Base-by-base conservation (phyloP, 352 stramenopile species). In the Globisporangium alternatum region DNA sequence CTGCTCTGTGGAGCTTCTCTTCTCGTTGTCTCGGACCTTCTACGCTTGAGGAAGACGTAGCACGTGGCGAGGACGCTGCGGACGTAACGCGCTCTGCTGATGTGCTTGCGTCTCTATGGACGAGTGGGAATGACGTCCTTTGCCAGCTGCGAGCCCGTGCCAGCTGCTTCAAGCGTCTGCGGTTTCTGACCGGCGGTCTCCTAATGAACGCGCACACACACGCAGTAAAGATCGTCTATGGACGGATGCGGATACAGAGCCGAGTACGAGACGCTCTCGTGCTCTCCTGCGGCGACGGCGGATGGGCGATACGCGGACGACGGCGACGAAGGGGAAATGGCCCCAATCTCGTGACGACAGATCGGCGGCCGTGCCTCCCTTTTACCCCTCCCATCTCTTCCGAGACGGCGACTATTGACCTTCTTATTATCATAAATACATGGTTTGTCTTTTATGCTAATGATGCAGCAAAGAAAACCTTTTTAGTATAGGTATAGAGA, bases 161-260 rank as follows among this genome's bases (percentile, higher is more conserved):
- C 53, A 59, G 30, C 53, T 59, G 53, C 31, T 59, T 43, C 53
- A 56, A 30, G 25, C 48, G 48, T 55, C 22, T 55, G 48, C 10
- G 22, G 15, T 15, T 53, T 30, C 21, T 33, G 52, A 43, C 33
- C 33, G 8, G 33, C 33, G 33, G 33, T 39, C 33, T 39, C 10
- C 8, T 39, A 7, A 8, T 39, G 33, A 12, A 39, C 33, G 33
- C 8, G 12, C 33, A 39, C 31, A 37, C 31, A 10, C 1, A 37
- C 31, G 31, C 31, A 37, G 2, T 7, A 37, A 3, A 9, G 31
- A 41, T 41, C 35, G 3, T 12, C 35, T 41, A 15, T 41, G 35
- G 35, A 41, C 35, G 35, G 35, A 41, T 41, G 35, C 35, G 35
- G 35, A 39, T 39, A 39, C 33, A 12, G 33, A 39, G 10, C 35